Evolutionary conservation across 106 monocot genomes (phyloP).

Genomic region (Vanilla planifolia): DNA sequence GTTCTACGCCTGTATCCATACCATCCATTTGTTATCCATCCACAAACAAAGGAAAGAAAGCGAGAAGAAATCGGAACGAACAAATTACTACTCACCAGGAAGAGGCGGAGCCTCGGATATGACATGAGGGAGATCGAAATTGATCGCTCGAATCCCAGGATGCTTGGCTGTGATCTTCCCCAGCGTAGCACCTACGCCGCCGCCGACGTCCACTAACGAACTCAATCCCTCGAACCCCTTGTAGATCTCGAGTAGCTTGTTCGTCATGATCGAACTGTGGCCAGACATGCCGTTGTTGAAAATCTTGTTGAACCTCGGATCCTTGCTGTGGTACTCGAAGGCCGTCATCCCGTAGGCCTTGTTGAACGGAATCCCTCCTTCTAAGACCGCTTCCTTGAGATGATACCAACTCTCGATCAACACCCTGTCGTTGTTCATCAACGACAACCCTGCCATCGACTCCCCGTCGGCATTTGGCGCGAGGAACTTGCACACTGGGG

Average conservation of each 20-base stretch:
- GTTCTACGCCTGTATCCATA: slow-evolving; percentile 32
- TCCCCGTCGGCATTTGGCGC: slow-evolving; percentile 45
- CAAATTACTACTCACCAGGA: slow-evolving; percentile 15
- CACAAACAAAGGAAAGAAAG: not conserved
- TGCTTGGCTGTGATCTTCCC: slow-evolving; percentile 18
- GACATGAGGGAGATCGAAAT: slow-evolving; percentile 46
- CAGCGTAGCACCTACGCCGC: slow-evolving; percentile 34
- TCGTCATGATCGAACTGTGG: slow-evolving; percentile 27
- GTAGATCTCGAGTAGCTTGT: slow-evolving; percentile 20
- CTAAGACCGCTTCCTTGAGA: slow-evolving; percentile 27
- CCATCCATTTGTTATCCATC: not conserved
- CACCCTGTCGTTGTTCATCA: slow-evolving; percentile 55
- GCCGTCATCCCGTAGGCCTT: slow-evolving; percentile 27
- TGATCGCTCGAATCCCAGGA: slow-evolving; percentile 20
- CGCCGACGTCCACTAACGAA: slow-evolving; percentile 34
- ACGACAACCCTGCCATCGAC: slow-evolving; percentile 30
- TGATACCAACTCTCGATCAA: slow-evolving; percentile 57
- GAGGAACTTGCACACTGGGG: slow-evolving; percentile 45
- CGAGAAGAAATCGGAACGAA: not conserved
- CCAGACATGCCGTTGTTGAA: slow-evolving; percentile 30
- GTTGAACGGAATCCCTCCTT: slow-evolving; percentile 40
- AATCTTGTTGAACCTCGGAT: slow-evolving; percentile 29
- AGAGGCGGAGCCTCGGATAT: slow-evolving; percentile 31
- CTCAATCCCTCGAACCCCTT: slow-evolving; percentile 16
- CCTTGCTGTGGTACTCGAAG: slow-evolving; percentile 31